These are phyloP conservation scores for Trapa bicornis DNA, from an alignment of 345 rosid genomes.

Conservation along the genomic window DNA sequence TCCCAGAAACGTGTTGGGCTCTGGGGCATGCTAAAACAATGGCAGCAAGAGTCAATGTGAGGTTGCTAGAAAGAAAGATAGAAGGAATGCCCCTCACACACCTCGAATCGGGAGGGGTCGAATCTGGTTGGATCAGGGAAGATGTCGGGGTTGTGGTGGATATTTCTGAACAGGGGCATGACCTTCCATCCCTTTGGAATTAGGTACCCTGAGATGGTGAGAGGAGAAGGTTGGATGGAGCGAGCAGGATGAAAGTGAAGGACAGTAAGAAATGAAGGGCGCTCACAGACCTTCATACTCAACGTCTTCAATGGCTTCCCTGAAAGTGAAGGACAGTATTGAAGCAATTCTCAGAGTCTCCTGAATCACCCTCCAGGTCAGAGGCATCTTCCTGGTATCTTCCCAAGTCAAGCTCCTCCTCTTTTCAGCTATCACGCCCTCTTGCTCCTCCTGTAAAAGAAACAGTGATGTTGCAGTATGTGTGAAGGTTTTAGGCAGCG, in stretches of 20 bases:
- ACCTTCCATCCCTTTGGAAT: conserved; percentile 98
- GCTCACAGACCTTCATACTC: conserved; percentile 20
- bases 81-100: conserved; percentile 4
- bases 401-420: conserved; percentile 24
- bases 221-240: no score
- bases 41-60: neutral
- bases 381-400: conserved; percentile 47
- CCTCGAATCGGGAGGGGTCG: conserved; percentile 90
- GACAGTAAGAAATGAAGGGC: neutral
- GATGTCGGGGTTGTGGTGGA: conserved; percentile 71
- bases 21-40: conserved; percentile 9
- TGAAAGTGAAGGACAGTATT: conserved; percentile 37
- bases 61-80: no score
- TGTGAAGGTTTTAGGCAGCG: no score
- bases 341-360: conserved; percentile 40
- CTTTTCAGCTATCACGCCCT: conserved; percentile 15
- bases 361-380: conserved; percentile 29
- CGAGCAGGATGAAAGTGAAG: neutral
- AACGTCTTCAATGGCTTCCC: conserved; percentile 43
- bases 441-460: conserved; percentile 37
- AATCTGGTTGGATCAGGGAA: conserved; percentile 56
- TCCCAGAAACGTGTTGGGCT: conserved; percentile 35
- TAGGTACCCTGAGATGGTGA: conserved; percentile 41
- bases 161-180: conserved; percentile 71
- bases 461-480: no score